Evolutionary conservation across 2,329 filamentous ascomycete species (phyloP), one percentile per base, ranked within the genome.

Genomic region (Myriangium duriaei): DNA sequence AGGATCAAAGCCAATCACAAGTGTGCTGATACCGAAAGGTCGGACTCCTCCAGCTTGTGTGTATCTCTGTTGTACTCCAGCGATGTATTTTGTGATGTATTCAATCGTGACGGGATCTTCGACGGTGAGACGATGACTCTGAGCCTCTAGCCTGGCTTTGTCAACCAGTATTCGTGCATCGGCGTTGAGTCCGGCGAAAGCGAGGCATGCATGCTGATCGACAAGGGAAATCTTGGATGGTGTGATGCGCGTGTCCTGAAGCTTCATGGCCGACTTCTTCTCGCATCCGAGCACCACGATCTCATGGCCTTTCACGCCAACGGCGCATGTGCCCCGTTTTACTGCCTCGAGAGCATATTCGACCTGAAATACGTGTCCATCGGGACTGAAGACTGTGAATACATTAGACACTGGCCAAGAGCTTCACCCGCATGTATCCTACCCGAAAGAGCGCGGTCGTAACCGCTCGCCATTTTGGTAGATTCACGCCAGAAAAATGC

Each of bases 321-420:
- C 91, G 34, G 92, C 91, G 67, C 91, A 98, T 54, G 91, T 98
- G 91, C 88, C 91, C 85, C 91, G 71, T 73, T 98, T 98, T 51
- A 98, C 91, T 50, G 91, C 91, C 68, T 98, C 91, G 51, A 93
- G 81, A 40, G 91, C 91, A 74, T 98, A 98, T 73, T 98, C 91
- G 56, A 98, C 91, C 67, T 98, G 91, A 69, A 98, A 98, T 55
- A 98, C 91, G 70, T 98, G 91, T 65, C 91, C 91, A 67, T 98
- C 91, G 56, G 91, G 91, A 75, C 88, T 96, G 57, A 95, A 95
- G 60, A 94, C 87, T 93, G 53, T 9, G 13, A 9, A 38, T 13
- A 11, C 9, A 13, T 40, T 21, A 40, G 44, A 42, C 34, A 45
- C 48, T 58, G 49, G 44, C 31, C n/a, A n/a, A n/a, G n/a, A n/a